Evolutionary conservation across 768 basidiomycete genomes (phyloP), one percentile per base, ranked within the genome.

Genomic region (Mycena chlorophos): DNA sequence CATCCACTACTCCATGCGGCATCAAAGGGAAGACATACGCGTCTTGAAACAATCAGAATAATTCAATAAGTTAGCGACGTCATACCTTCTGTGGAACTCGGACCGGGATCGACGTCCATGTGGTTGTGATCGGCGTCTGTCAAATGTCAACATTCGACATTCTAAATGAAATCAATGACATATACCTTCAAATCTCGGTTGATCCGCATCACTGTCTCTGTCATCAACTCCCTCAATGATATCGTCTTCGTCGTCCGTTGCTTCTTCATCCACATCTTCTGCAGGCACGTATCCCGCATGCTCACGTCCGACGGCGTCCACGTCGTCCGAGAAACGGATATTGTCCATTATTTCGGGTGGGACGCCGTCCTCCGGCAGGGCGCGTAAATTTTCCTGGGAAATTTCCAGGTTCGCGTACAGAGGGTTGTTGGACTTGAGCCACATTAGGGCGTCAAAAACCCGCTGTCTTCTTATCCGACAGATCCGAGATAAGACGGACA

Each of bases 401-500:
- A 68, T 68, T 0, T 49, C 49, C 47, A 69, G 66, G n/a, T 63
- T 59, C 16, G 19, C 17, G 46, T 73, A 74, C 8, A 66, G 16
- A 0, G 47, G 49, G 50, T 74, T 74, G 59, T 75, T 57, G 0
- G 0, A 22, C 51, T 73, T 72, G 49, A 75, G 49, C 72, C 73
- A 75, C 0, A 55, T 23, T 0, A 78, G 52, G 0, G 68, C 71
- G 2, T 66, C 37, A 13, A 49, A 49, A 23, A 76, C 49, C 0
- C 49, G 17, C 0, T 43, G n/a, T 0, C 67, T 29, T 1, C 67
- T 52, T 3, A 74, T 70, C 2, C 57, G 54, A 37, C 74, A 68
- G 0, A 60, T 64, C 0, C 47, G 29, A 1, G 60, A 63, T 5
- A 75, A 43, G 30, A 55, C 57, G 1, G 16, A 5, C 27, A 65